phyloP scores from a whole-genome alignment of 352 stramenopile genomes.

The Plasmopara viticola region DNA sequence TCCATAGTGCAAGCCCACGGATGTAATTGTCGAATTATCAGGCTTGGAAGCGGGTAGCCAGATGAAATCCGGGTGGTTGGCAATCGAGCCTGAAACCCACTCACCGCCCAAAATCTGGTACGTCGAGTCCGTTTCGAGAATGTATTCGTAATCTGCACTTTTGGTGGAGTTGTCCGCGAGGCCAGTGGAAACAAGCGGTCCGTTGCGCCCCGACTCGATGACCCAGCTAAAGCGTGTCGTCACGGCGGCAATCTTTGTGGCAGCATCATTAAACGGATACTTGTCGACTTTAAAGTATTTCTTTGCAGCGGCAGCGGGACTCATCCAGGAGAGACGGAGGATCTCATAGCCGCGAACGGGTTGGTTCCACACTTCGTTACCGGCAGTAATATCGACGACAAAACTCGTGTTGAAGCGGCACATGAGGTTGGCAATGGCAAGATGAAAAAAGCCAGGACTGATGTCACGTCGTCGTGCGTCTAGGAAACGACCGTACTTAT shows the following conservation, averaged over 20 bases:
- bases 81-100: slow-evolving; percentile 48
- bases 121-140: slow-evolving; percentile 56
- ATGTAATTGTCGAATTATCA: slow-evolving; percentile 29
- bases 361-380: slow-evolving; percentile 62
- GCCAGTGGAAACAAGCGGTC: slow-evolving; percentile 40
- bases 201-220: slow-evolving; percentile 45
- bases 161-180: slow-evolving; percentile 44
- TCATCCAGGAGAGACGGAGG: slow-evolving; percentile 36
- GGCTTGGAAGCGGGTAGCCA: slow-evolving; percentile 52
- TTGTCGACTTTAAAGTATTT: slow-evolving; percentile 40
- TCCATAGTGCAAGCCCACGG: slow-evolving; percentile 40
- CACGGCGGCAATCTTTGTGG: slow-evolving; percentile 44
- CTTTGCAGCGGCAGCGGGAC: slow-evolving; percentile 26
- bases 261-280: slow-evolving; percentile 61
- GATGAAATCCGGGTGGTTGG: slow-evolving; percentile 60
- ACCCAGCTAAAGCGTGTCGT: slow-evolving; percentile 60
- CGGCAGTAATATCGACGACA: slow-evolving; percentile 46
- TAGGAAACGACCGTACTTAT: slow-evolving; percentile 42
- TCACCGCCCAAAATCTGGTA: slow-evolving; percentile 66
- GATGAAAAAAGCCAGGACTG: slow-evolving; percentile 48
- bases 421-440: slow-evolving; percentile 48
- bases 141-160: slow-evolving; percentile 59
- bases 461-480: slow-evolving; percentile 37
- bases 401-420: slow-evolving; percentile 41
- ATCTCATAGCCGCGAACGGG: slow-evolving; percentile 44